phyloP scores from a whole-genome alignment of 352 stramenopile species.

The Halophytophthora batemanensis region DNA sequence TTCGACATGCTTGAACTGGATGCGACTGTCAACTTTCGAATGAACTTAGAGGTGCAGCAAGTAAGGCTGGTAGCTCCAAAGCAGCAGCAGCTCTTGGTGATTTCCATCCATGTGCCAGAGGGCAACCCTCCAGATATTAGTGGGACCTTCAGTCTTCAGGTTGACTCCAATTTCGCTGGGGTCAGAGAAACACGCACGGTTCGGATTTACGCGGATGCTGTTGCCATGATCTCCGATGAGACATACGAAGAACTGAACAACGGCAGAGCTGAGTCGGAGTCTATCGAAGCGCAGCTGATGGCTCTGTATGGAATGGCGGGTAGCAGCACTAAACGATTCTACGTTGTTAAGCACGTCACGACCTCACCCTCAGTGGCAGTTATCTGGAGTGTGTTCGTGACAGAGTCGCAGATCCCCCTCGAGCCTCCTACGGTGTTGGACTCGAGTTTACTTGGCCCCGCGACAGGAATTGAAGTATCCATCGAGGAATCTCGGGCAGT shows the following conservation, averaged over 20 bases:
- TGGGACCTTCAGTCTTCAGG: constrained; percentile 25
- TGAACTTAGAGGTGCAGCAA: constrained; percentile 15
- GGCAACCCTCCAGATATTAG: constrained; percentile 10
- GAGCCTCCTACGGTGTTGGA: background rate
- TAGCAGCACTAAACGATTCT: constrained; percentile 9
- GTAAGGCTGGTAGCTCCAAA: constrained; percentile 7
- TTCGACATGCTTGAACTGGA: background rate
- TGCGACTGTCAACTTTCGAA: constrained; percentile 2
- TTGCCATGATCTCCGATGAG: constrained; percentile 29
- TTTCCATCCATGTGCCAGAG: background rate
- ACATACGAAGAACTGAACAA: constrained; percentile 19
- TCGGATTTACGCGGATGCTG: constrained; percentile 23
- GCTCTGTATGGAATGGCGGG: constrained; percentile 9
- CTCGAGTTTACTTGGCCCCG: background rate
- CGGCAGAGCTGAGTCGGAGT: constrained; percentile 21
- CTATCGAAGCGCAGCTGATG: constrained; percentile 27
- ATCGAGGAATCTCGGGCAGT: background rate
- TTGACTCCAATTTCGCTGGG: constrained; percentile 2
- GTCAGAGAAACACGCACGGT: background rate
- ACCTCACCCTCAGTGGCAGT: too few species aligned
- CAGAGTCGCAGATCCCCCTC: background rate
- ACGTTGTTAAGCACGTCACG: constrained; percentile 13
- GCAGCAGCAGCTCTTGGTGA: background rate
- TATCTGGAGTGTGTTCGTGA: too few species aligned
- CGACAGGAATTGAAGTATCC: background rate